Evolutionary conservation across 768 basidiomycete species (phyloP).

Genomic region (Saitozyma podzolica): DNA sequence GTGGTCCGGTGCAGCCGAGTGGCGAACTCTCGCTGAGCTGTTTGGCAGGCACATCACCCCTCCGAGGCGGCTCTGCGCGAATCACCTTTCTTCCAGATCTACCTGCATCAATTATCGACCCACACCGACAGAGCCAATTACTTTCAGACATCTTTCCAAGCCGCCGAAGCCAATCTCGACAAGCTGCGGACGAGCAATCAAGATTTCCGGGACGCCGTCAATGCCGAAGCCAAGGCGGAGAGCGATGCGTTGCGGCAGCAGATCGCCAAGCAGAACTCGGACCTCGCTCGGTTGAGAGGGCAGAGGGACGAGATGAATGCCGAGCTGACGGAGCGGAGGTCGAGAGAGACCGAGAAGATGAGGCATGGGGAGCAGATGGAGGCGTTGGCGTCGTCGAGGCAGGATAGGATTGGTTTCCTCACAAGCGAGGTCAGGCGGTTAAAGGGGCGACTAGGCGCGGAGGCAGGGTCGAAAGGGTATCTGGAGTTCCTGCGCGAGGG

Average conservation of each 20-base stretch:
- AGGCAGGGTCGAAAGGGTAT: constrained; percentile 68
- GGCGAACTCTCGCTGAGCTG: constrained; percentile 16
- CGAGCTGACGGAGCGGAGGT: constrained; percentile 65
- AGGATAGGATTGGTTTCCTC: constrained; percentile 73
- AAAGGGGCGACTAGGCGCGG: constrained; percentile 74
- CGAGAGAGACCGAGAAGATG: constrained; percentile 63
- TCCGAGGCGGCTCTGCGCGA: constrained; percentile 35
- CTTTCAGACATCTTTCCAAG: constrained; percentile 52
- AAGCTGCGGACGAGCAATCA: constrained; percentile 25
- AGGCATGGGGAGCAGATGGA: constrained; percentile 67
- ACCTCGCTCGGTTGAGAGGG: constrained; percentile 52
- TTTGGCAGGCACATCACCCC: constrained; percentile 27
- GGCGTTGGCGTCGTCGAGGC: constrained; percentile 61
- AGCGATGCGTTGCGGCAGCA: constrained; percentile 57
- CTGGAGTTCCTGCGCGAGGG: constrained; percentile 69
- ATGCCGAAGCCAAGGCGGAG: constrained; percentile 35
- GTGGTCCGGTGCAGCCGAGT: too few species aligned
- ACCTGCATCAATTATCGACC: constrained; percentile 61
- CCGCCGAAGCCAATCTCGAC: constrained; percentile 42
- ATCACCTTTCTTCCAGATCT: constrained; percentile 58
- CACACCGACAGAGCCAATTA: constrained; percentile 55
- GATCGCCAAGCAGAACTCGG: constrained; percentile 46
- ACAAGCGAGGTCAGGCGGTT: constrained; percentile 71
- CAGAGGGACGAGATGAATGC: constrained; percentile 61
- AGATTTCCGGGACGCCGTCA: constrained; percentile 36